Base-by-base conservation (phyloP, 257 asterid species). In the Nemophila menziesii region DNA sequence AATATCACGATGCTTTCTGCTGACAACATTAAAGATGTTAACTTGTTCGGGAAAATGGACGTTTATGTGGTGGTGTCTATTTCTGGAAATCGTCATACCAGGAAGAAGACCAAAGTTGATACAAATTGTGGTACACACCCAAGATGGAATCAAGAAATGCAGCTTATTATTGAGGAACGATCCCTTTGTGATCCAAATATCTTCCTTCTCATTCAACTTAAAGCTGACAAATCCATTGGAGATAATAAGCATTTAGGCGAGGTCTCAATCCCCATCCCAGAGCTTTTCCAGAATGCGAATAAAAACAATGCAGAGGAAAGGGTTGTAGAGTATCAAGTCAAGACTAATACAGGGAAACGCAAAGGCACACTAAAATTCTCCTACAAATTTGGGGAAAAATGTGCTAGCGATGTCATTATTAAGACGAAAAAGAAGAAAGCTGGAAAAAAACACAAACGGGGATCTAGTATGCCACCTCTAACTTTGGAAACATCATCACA, bases 341-440 rank as follows among this genome's bases (percentile, higher is more conserved):
- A 50, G 50, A 77, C 82, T 13, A 20, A 67, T 16, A 61, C 73
- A 5, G 92, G 93, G 1, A 81, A 76, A 49, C 64, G 79, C 11
- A 86, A 75, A 29, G 96, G 96, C 5, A 60, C 80, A 22, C 58
- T 86, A 56, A 81, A 65, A 22, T 61, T 86, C 24, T 71, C 94
- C 7, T 78, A 67, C 50, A 63, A 50, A 5, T 86, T 86, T 51
- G 89, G 89, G 17, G 93, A 78, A 1, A 78, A 78, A 52, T 69
- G 67, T 55, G 48, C 68, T 2, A 52, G 48, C 3, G 64, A 63
- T 4, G 33, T 19, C 33, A 16, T 14, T 1, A 55, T 34, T 46
- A 37, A 55, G 4, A 57, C 59, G 22, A 74, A 16, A 14, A 54
- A 42, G 5, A 47, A 22, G 51, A 0, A 76, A 72, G 49, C 79